Percentiles rank a stretch among this genome's conserved stretches.
These are phyloP conservation scores for Trypanosoma vivax DNA, from an alignment of 208 protist genomes.

Conservation along the genomic window DNA sequence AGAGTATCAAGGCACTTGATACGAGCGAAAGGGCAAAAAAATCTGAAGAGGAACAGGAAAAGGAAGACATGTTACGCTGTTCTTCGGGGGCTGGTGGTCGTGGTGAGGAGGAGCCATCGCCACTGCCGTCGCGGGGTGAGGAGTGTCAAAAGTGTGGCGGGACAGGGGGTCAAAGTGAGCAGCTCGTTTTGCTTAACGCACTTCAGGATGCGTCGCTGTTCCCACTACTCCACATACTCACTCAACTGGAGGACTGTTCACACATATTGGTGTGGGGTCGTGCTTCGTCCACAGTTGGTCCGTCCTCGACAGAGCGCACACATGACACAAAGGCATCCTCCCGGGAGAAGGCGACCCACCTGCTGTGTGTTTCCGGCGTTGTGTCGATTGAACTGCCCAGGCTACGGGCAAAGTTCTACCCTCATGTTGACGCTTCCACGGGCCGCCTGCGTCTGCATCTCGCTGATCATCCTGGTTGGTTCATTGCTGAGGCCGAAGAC, in stretches of 20 bases:
- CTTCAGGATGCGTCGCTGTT: conserved; percentile 25
- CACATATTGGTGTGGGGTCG: conserved; percentile 84
- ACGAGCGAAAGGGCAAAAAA: neutral
- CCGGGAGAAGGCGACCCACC: conserved; percentile 1
- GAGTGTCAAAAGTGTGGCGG: neutral
- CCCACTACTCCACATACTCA: conserved; percentile 47
- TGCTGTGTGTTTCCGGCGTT: conserved; percentile 25
- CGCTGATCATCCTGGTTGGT: conserved; percentile 70
- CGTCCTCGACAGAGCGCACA: neutral
- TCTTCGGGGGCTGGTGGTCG: too few species aligned
- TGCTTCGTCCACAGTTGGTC: neutral
- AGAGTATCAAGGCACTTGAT: conserved; percentile 7
- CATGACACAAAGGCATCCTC: neutral
- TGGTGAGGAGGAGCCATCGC: too few species aligned
- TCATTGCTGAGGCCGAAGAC: conserved; percentile 49
- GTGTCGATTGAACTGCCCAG: conserved; percentile 86
- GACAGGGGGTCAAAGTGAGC: conserved; percentile 2
- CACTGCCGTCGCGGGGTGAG: too few species aligned
- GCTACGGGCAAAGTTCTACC: conserved; percentile 75
- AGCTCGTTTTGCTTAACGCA: conserved; percentile 45
- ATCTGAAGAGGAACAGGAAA: neutral
- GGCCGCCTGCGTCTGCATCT: conserved; percentile 51
- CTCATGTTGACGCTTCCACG: conserved; percentile 38
- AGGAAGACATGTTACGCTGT: neutral
- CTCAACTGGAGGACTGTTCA: conserved; percentile 71